A percentile compares a stretch with the other conserved stretches of the same genome.
These are phyloP conservation scores for Tarenaya hassleriana DNA, from an alignment of 345 rosid species.

Conservation along the genomic window DNA sequence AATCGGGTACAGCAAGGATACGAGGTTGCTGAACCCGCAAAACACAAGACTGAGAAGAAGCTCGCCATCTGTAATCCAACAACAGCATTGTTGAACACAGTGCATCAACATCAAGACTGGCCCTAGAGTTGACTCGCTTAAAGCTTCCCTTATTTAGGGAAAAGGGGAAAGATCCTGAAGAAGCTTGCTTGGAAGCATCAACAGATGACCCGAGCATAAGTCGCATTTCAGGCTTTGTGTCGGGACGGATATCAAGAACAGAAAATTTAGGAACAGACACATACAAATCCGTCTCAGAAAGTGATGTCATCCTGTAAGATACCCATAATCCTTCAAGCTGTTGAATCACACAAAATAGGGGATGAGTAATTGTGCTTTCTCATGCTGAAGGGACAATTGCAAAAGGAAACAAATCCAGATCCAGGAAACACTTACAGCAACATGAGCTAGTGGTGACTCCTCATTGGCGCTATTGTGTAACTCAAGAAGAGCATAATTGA, in stretches of 20 bases:
- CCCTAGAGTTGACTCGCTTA: constrained; percentile 43
- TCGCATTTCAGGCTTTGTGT: constrained; percentile 92
- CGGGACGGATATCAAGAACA: constrained; percentile 77
- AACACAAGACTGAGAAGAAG: constrained; percentile 79
- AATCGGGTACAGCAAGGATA: constrained; percentile 92
- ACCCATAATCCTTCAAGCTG: constrained; percentile 99
- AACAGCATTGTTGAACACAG: constrained; percentile 85
- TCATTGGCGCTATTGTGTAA: constrained; percentile 71
- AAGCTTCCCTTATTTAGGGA: constrained; percentile 44
- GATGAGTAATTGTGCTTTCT: constrained; percentile 17
- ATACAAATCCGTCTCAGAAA: constrained; percentile 89
- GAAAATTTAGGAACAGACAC: constrained; percentile 86
- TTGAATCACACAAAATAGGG: constrained; percentile 19
- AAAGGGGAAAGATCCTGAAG: constrained; percentile 51
- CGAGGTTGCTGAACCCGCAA: constrained; percentile 92
- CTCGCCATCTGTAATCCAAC: constrained; percentile 93
- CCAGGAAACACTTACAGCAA: constrained; percentile 55
- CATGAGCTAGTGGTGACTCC: constrained; percentile 81
- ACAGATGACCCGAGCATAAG: constrained; percentile 95
- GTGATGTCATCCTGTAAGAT: constrained; percentile 78
- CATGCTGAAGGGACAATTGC: constrained; percentile 7
- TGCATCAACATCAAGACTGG: constrained; percentile 42
- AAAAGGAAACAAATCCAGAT: constrained; percentile 14
- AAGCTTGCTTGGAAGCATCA: constrained; percentile 74
- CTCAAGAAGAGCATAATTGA: constrained; percentile 83